A percentile compares a stretch with the other conserved stretches of the same genome.
phyloP scores from a whole-genome alignment of 305 asterid species.

The Fraxinus baroniana region DNA sequence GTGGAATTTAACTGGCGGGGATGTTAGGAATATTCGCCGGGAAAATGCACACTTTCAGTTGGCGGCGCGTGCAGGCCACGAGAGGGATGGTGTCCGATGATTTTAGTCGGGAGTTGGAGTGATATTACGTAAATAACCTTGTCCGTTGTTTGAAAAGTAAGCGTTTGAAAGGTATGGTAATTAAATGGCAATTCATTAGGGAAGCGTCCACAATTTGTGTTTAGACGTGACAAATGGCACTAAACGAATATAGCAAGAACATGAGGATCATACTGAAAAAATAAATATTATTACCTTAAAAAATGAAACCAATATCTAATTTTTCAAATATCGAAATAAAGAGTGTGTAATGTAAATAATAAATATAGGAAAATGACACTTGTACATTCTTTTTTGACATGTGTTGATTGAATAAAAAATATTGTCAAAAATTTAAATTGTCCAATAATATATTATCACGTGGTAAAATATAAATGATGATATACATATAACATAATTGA shows the following conservation, averaged over 20 bases:
- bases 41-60: neutral
- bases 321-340: too few species aligned
- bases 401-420: too few species aligned
- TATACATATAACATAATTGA: too few species aligned
- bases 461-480: too few species aligned
- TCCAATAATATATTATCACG: too few species aligned
- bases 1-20: slow-evolving; percentile 2
- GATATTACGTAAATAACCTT: slow-evolving; percentile 32
- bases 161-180: neutral
- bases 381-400: too few species aligned
- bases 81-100: slow-evolving; percentile 13
- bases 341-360: too few species aligned
- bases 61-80: slow-evolving; percentile 16
- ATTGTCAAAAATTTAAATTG: too few species aligned
- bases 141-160: neutral
- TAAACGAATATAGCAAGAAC: too few species aligned
- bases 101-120: slow-evolving; percentile 1
- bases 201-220: neutral
- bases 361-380: neutral
- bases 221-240: neutral
- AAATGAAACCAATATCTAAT: too few species aligned
- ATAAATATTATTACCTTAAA: neutral
- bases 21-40: slow-evolving; percentile 8
- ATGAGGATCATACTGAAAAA: neutral
- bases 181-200: too few species aligned